Evolutionary conservation across 345 rosid species (phyloP).

Genomic region (Durio zibethinus): DNA sequence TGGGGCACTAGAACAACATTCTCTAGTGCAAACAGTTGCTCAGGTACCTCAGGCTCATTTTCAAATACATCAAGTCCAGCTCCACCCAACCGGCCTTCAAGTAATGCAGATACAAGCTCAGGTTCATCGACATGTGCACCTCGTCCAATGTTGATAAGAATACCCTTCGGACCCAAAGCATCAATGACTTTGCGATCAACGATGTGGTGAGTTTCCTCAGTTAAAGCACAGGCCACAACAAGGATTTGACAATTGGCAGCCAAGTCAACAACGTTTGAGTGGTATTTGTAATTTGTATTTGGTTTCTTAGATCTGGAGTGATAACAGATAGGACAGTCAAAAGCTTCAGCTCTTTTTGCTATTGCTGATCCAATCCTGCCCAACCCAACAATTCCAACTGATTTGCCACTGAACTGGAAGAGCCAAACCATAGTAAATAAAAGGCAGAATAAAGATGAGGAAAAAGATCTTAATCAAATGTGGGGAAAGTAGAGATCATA

Average conservation of each 20-base stretch:
- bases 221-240: slow-evolving; percentile 53
- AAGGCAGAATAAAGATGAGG: not conserved
- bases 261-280: slow-evolving; percentile 35
- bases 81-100: slow-evolving; percentile 56
- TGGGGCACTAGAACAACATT: slow-evolving; percentile 65
- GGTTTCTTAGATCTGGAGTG: slow-evolving; percentile 45
- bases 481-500: not conserved
- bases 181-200: slow-evolving; percentile 43
- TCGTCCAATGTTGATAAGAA: slow-evolving; percentile 59
- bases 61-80: slow-evolving; percentile 61
- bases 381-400: slow-evolving; percentile 58
- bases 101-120: slow-evolving; percentile 57
- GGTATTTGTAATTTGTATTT: slow-evolving; percentile 35
- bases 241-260: slow-evolving; percentile 51
- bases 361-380: slow-evolving; percentile 61
- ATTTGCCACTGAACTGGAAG: slow-evolving; percentile 55
- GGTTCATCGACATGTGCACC: slow-evolving; percentile 59
- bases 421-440: not conserved
- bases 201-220: slow-evolving; percentile 47
- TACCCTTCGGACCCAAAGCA: slow-evolving; percentile 59
- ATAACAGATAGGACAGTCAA: slow-evolving; percentile 49
- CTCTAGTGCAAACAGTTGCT: slow-evolving; percentile 39
- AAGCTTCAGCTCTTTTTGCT: slow-evolving; percentile 60
- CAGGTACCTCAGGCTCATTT: slow-evolving; percentile 58
- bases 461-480: not conserved